These are phyloP conservation scores for Phalaenopsis equestris DNA, from an alignment of 106 monocot species.

Conservation along the genomic window DNA sequence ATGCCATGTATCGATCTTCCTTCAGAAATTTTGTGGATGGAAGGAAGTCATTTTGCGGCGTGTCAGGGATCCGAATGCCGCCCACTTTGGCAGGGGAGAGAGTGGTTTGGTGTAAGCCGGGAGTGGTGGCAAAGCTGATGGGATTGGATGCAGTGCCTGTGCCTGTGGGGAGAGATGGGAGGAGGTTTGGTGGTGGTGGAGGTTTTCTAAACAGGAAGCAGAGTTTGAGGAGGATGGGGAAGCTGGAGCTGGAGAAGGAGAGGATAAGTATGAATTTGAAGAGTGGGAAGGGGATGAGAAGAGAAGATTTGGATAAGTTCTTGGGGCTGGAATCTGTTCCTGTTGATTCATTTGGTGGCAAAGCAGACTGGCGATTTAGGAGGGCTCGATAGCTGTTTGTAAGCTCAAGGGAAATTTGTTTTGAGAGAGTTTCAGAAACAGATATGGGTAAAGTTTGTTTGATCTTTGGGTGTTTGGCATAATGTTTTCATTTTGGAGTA, in stretches of 20 bases:
- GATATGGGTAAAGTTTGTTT: too few species aligned
- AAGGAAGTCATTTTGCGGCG: constrained; percentile 20
- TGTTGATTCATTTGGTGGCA: constrained; percentile 4
- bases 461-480: too few species aligned
- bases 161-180: constrained; percentile 23
- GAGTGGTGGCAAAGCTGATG: constrained; percentile 83
- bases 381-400: constrained; percentile 12
- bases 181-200: neutral
- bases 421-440: too few species aligned
- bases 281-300: constrained; percentile 16
- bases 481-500: too few species aligned
- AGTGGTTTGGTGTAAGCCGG: constrained; percentile 90
- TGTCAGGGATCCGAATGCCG: constrained; percentile 23
- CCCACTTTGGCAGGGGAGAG: constrained; percentile 62
- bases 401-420: too few species aligned
- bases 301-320: constrained; percentile 9
- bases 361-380: constrained; percentile 20
- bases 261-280: constrained; percentile 31
- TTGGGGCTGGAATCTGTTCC: constrained; percentile 15
- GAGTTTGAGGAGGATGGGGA: constrained; percentile 39
- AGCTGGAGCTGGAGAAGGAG: constrained; percentile 44
- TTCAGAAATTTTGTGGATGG: constrained; percentile 33
- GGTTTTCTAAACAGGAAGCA: constrained; percentile 19
- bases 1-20: constrained; percentile 67
- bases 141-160: constrained; percentile 81